Evolutionary conservation across 495 filamentous ascomycete genomes (phyloP).

Genomic region (Neurospora sp.): DNA sequence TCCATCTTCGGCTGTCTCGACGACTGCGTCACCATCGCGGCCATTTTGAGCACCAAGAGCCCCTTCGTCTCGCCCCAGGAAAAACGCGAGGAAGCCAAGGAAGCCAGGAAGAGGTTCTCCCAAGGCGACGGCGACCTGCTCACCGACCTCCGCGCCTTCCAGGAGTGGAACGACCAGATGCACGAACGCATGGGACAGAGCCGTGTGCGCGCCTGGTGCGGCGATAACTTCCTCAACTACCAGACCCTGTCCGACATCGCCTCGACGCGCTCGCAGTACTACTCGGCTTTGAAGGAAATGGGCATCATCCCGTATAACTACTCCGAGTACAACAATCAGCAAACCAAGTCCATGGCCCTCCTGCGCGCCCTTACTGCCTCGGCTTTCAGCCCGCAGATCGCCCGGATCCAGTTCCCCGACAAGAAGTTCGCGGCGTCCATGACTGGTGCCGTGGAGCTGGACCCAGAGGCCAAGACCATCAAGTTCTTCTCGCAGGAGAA

Average conservation of each 20-base stretch:
- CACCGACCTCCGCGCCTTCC: slow-evolving; percentile 72
- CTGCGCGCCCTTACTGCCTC: slow-evolving; percentile 82
- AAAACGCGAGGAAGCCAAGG: slow-evolving; percentile 71
- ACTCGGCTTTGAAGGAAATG: slow-evolving; percentile 74
- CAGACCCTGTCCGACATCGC: slow-evolving; percentile 79
- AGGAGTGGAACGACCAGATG: slow-evolving; percentile 63
- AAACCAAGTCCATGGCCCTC: slow-evolving; percentile 38
- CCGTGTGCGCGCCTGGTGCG: slow-evolving; percentile 67
- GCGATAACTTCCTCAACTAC: slow-evolving; percentile 75
- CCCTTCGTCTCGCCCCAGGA: slow-evolving; percentile 77
- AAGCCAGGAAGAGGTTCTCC: slow-evolving; percentile 64
- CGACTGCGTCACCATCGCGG: slow-evolving; percentile 77
- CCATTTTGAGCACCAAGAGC: slow-evolving; percentile 72
- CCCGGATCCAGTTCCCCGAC: slow-evolving; percentile 83
- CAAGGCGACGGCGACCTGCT: slow-evolving; percentile 75
- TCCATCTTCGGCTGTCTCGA: slow-evolving; percentile 88
- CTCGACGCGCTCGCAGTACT: slow-evolving; percentile 74
- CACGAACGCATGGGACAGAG: slow-evolving; percentile 43
- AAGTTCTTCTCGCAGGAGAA: slow-evolving; percentile 83
- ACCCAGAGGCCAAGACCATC: slow-evolving; percentile 85
- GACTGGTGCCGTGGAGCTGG: slow-evolving; percentile 79
- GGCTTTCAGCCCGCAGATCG: slow-evolving; percentile 83
- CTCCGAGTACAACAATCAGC: slow-evolving; percentile 29
- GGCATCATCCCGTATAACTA: slow-evolving; percentile 52
- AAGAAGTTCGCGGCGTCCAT: slow-evolving; percentile 84